These are phyloP conservation scores for Camellia sinensis DNA, from an alignment of 148 eudicot genomes.

Conservation along the genomic window DNA sequence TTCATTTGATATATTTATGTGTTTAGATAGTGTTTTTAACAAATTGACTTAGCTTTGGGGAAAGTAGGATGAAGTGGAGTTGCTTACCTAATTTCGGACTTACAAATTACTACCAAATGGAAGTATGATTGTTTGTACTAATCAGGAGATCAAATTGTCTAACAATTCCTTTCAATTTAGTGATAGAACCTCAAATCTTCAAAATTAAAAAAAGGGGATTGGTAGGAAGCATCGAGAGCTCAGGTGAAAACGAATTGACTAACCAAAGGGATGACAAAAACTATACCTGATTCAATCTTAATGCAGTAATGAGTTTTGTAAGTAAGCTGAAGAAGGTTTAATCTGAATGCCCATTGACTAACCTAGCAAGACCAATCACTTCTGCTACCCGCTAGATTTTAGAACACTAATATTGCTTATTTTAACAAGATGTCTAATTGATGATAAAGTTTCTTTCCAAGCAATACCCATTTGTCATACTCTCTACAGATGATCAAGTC, in stretches of 20 bases:
- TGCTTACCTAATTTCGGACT: not conserved
- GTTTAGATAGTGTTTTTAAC: not conserved
- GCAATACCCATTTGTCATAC: not conserved
- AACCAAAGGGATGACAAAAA: not conserved
- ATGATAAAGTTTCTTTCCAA: not conserved
- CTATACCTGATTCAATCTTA: not conserved
- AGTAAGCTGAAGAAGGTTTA: not conserved
- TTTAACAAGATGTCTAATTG: not conserved
- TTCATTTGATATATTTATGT: not conserved
- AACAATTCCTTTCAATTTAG: not conserved
- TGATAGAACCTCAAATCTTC: not conserved
- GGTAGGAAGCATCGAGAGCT: not conserved
- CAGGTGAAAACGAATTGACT: not conserved
- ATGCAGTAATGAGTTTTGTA: not conserved
- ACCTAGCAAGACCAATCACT: not conserved
- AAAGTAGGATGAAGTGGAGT: slow-evolving; percentile 2
- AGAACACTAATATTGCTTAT: not conserved
- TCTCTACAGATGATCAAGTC: too few species aligned
- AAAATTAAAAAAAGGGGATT: not conserved
- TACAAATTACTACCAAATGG: not conserved
- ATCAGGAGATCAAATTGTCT: not conserved
- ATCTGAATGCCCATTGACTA: not conserved
- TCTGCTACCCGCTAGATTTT: not conserved
- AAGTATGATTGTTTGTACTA: not conserved
- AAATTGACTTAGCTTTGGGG: not conserved